Base-by-base conservation (phyloP, 495 filamentous ascomycete species). In the Neurospora pannonica region DNA sequence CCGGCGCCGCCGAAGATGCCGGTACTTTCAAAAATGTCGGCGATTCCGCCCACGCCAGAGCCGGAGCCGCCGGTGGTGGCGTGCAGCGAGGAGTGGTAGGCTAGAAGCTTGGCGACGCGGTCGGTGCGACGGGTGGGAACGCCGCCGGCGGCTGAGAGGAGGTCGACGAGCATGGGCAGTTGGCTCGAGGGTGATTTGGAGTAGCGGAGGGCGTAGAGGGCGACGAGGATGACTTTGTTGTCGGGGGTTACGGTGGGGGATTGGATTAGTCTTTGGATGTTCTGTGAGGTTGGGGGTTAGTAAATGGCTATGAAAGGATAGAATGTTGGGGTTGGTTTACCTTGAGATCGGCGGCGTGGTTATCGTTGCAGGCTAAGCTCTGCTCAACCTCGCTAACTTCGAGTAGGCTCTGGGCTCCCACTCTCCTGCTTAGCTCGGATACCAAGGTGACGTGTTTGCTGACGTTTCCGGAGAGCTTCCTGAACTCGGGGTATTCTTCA, bases 361-460 rank as follows among this genome's bases (percentile, higher is more conserved):
- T 98, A 77, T 99, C 96, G 82, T 94, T 97, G 82, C 97, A 98
- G 36, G 96, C 96, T 73, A 99, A 85, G 82, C 94, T 97, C 80
- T 99, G 96, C 84, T 99, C 96, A 67, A 98, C 85, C 86, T 99
- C 96, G 83, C 94, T 97, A 72, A 97, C 92, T 82, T 98, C 95
- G 11, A 99, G 86, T 9, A 99, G 84, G 75, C 88, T 92, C 46
- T 99, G 93, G 72, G 90, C 90, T 4, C 90, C 93, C 24, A 98
- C 94, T 48, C 92, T 89, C 43, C 95, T 86, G 81, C 94, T 97
- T 34, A 99, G 89, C 81, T 99, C 96, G 2, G 94, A 92, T 37
- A 99, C 96, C 62, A 99, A 84, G 5, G 96, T 97, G 72, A 99
- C 97, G 82, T 99, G 96, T 78, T 99, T 99, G 86, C 93, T 97